Base-by-base conservation (phyloP, 2,329 filamentous ascomycete species). In the Claviceps pazoutovae region DNA sequence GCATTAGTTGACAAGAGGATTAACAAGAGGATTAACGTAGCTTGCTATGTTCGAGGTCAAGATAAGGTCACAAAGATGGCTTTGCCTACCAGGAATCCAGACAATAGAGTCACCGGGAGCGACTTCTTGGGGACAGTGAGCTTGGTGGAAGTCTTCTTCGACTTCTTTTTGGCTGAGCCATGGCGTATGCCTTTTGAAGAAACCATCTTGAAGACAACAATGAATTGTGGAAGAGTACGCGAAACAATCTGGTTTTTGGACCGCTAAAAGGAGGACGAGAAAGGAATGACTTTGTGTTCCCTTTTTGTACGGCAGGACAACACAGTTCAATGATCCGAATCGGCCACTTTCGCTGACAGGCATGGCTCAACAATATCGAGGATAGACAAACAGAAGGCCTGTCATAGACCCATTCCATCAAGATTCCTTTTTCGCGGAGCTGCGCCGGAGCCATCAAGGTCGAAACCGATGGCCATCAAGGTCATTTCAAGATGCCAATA, bases 101-200 rank as follows among this genome's bases (percentile, higher is more conserved):
- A 68, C 0, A 68, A 56, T 1, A 68, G 58, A 7, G 66, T 68
- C 8, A 68, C 66, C 0, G 66, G 65, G 2, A 68, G 51, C 8
- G 61, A 54, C 38, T 59, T 66, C 11, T 51, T 37, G 2, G 55
- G 55, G 36, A 55, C 48, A 5, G 39, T 38, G 3, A 53, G 37
- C 16, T 51, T 51, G 16, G 5, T 30, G 2, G 37, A 23, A 19
- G 51, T 53, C 37, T 52, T 51, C n/a, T 52, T 53, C 4, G 48
- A 49, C 37, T 48, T 52, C 11, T 45, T 50, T 9, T 21, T 21
- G 2, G 47, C 47, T 8, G 50, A 30, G 7, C 23, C 17, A 11
- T 34, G 23, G 47, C 43, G 26, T 6, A 8, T 39, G 45, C 46
- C 37, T 19, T 44, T 38, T 7, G 46, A 42, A 30, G 39, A 19